Conservation (phyloP, 768 basidiomycete species). For the Rhodotorula toruloides region DNA sequence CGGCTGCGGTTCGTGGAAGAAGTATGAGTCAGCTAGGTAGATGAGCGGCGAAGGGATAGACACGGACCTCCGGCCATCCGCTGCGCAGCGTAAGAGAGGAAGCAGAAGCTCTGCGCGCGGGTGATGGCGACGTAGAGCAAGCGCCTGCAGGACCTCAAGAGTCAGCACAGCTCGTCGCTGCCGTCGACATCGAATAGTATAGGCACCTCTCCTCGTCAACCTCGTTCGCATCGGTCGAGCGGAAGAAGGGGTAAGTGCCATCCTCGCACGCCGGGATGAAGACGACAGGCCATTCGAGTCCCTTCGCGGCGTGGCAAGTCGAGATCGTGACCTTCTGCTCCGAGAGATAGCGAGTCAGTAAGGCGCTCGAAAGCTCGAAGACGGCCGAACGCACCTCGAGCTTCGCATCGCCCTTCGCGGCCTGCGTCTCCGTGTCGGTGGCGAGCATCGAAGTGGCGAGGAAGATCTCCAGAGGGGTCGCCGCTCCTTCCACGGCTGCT, state of each 20-base stretch:
- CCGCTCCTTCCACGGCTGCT: conserved; percentile 5
- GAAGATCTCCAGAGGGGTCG: conserved; percentile 63
- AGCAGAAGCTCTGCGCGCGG: conserved; percentile 62
- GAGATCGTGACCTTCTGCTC: conserved; percentile 73
- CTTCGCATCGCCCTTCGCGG: conserved; percentile 44
- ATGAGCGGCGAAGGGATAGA: background rate
- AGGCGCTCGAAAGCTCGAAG: too few species aligned
- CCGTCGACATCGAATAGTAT: background rate
- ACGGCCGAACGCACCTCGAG: conserved; percentile 1
- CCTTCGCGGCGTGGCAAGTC: conserved; percentile 85
- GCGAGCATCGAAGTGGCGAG: conserved; percentile 76
- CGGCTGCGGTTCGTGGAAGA: conserved; percentile 47
- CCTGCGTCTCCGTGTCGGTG: conserved; percentile 63
- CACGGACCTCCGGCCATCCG: conserved; percentile 44
- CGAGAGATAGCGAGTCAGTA: background rate
- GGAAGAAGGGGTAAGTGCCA: conserved; percentile 64
- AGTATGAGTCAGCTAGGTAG: background rate
- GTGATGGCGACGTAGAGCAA: conserved; percentile 85
- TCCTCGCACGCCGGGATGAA: conserved; percentile 64
- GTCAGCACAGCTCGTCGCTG: background rate
- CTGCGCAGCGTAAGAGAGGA: conserved; percentile 42
- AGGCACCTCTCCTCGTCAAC: conserved; percentile 71
- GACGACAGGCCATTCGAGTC: conserved; percentile 86
- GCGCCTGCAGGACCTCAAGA: conserved; percentile 53
- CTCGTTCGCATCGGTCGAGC: conserved; percentile 57